Conservation (phyloP, 805 yeast species). For the Saccharomycopsis selenospora region DNA sequence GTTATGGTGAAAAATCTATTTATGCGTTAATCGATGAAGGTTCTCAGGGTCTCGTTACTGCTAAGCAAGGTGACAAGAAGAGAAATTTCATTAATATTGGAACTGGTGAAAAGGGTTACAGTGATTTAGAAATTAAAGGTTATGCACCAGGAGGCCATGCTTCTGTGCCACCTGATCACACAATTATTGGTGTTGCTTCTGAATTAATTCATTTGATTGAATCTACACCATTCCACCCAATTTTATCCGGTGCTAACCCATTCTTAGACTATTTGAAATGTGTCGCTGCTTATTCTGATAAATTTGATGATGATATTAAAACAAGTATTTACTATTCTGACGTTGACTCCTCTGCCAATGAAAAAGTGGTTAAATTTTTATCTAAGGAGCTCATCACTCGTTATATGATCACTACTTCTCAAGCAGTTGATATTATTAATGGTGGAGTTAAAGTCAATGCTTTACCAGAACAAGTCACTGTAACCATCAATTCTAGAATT, state of each 20-base stretch:
- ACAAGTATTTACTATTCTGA: conserved; percentile 32
- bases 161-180: conserved; percentile 74
- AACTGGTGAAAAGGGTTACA: conserved; percentile 56
- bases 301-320: conserved; percentile 26
- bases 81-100: conserved; percentile 46
- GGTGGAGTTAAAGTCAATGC: conserved; percentile 79
- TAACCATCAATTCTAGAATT: conserved; percentile 58
- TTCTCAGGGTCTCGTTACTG: conserved; percentile 31
- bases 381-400: conserved; percentile 22
- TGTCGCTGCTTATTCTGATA: conserved; percentile 44
- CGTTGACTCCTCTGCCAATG: conserved; percentile 30
- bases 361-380: conserved; percentile 28
- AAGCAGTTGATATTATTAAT: conserved; percentile 55
- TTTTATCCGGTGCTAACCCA: conserved; percentile 51
- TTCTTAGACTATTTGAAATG: conserved; percentile 51
- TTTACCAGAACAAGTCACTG: conserved; percentile 54
- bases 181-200: conserved; percentile 67
- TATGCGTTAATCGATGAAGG: conserved; percentile 73
- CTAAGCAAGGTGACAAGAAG: conserved; percentile 30
- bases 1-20: conserved; percentile 54
- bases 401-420: conserved; percentile 51
- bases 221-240: conserved; percentile 42
- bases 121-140: conserved; percentile 45
- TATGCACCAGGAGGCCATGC: conserved; percentile 74
- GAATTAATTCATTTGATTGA: conserved; percentile 54